Conservation (phyloP, 2,329 filamentous ascomycete genomes). For the Fusarium marasasianum region DNA sequence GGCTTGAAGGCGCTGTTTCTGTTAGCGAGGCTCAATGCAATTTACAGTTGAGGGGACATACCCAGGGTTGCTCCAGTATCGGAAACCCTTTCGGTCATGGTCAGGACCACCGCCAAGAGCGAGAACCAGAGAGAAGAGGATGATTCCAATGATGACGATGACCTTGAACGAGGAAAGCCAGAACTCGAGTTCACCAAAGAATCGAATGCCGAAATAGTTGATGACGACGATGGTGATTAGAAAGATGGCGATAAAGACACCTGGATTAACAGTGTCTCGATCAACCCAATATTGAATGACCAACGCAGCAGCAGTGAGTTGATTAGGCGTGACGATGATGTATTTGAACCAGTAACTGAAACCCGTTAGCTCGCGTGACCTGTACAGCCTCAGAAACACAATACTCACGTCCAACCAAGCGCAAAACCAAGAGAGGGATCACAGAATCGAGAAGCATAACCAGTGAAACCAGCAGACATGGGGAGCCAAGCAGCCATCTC, state of each 20-base stretch:
- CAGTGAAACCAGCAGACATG: slow-evolving; percentile 80
- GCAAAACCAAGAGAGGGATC: slow-evolving; percentile 84
- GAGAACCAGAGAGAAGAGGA: slow-evolving; percentile 71
- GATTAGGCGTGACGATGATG: slow-evolving; percentile 86
- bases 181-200: slow-evolving; percentile 74
- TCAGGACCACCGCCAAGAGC: slow-evolving; percentile 73
- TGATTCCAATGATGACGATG: slow-evolving; percentile 71
- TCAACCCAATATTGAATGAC: slow-evolving; percentile 82
- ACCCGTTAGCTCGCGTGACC: slow-evolving; percentile 11
- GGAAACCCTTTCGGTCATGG: slow-evolving; percentile 69
- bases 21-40: not conserved
- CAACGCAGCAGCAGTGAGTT: slow-evolving; percentile 81
- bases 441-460: slow-evolving; percentile 81
- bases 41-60: not conserved
- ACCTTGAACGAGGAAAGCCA: slow-evolving; percentile 74
- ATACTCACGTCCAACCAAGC: slow-evolving; percentile 73
- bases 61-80: slow-evolving; percentile 71
- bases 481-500: slow-evolving; percentile 89
- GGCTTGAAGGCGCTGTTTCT: slow-evolving; percentile 49
- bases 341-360: slow-evolving; percentile 75
- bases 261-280: slow-evolving; percentile 74
- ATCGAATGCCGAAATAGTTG: slow-evolving; percentile 75
- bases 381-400: not conserved
- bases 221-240: slow-evolving; percentile 69
- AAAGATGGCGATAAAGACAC: slow-evolving; percentile 81